Conservation (phyloP, 352 stramenopile genomes). For the Phytophthora hybrid region DNA sequence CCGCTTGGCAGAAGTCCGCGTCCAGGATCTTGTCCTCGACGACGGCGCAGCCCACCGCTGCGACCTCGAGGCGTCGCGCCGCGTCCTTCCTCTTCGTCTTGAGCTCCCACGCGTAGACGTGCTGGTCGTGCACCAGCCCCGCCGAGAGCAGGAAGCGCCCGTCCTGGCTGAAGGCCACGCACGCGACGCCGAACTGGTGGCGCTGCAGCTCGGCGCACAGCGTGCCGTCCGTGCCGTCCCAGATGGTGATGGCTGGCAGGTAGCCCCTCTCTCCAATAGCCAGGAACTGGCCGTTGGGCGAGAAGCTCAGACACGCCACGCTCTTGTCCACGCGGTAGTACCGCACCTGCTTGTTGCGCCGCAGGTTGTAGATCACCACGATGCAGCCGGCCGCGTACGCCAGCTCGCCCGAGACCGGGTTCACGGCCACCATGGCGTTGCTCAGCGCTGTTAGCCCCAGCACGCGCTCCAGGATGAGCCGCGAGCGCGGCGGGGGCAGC, state of each 20-base stretch:
- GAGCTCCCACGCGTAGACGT: slow-evolving; percentile 82
- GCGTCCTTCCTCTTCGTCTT: slow-evolving; percentile 37
- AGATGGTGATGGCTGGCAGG: slow-evolving; percentile 87
- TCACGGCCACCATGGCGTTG: slow-evolving; percentile 82
- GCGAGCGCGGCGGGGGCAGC: slow-evolving; percentile 38
- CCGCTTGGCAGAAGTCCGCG: slow-evolving; percentile 74
- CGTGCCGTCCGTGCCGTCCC: slow-evolving; percentile 78
- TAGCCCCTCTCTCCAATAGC: slow-evolving; percentile 91
- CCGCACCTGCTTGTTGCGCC: slow-evolving; percentile 85
- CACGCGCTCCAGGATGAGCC: slow-evolving; percentile 86
- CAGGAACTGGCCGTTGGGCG: slow-evolving; percentile 82
- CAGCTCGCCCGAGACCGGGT: slow-evolving; percentile 80
- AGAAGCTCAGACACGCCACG: slow-evolving; percentile 87
- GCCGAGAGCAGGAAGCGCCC: slow-evolving; percentile 68
- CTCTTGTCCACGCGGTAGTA: slow-evolving; percentile 91
- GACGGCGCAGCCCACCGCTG: slow-evolving; percentile 52
- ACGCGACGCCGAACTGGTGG: slow-evolving; percentile 86
- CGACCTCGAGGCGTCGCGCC: slow-evolving; percentile 23
- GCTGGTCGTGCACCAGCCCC: slow-evolving; percentile 86
- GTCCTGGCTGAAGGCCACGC: slow-evolving; percentile 81
- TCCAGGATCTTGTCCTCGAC: slow-evolving; percentile 78
- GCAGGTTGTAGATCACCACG: slow-evolving; percentile 91
- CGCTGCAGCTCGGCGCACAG: slow-evolving; percentile 85
- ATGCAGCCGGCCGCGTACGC: slow-evolving; percentile 90
- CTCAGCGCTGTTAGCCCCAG: slow-evolving; percentile 77